Evolutionary conservation across 2,329 filamentous ascomycete species (phyloP), one percentile per base, ranked within the genome.

Genomic region (Acrodontium crateriforme): DNA sequence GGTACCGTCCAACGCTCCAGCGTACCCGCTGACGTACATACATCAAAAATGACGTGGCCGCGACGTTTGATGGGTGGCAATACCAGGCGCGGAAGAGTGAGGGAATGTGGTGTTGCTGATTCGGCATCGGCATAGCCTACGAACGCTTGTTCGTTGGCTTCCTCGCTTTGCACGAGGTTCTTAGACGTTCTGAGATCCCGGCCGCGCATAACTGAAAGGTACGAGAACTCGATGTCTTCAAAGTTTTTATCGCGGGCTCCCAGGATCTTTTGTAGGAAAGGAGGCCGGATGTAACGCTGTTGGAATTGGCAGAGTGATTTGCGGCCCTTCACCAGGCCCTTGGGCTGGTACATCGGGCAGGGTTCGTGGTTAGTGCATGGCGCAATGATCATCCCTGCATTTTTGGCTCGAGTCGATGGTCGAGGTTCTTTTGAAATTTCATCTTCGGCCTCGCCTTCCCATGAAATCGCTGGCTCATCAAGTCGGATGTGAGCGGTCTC

Each of bases 1-100:
- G 87, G 81, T 0, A 98, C 77, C 0, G 78, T 89, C 89, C 89
- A 98, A 30, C 89, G 80, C 61, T 98, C 87, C 18, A 94, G 74
- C 22, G 69, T 74, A 17, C 81, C 89, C 1, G 71, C 67, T 0
- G 87, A 78, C 0, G 89, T 95, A 62, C 89, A 98, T 3, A 95
- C 52, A 49, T 98, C 89, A 16, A 98, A 61, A 10, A 78, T 82
- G 23, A 95, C 76, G 51, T 98, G 89, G 1, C 84, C 82, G 20
- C 73, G 74, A 14, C 83, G 73, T 60, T 98, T 98, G 34, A 98
- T 63, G 1, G 89, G 83, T 1, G 78, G 71, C 16, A 85, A 63
- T 24, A 98, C 64, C 16, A 76, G 60, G 10, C 89, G 75, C 0
- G 89, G 89, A 1, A 95, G 71, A 0, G 74, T 67, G 8, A 84